These are phyloP conservation scores for Chrysopogon serrulatus DNA, from an alignment of 176 grass and related monocot genomes.

Conservation along the genomic window DNA sequence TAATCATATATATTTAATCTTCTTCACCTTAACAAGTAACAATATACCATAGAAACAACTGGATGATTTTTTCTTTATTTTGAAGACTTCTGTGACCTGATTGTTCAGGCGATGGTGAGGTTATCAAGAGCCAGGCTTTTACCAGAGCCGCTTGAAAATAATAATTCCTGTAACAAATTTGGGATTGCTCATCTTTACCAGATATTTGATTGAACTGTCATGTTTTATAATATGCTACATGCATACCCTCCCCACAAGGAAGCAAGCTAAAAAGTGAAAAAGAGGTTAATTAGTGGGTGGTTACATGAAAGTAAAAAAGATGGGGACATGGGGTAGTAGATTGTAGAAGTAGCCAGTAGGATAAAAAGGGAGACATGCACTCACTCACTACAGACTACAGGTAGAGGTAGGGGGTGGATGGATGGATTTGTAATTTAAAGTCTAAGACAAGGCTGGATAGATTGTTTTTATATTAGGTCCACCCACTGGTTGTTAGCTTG, in stretches of 20 bases:
- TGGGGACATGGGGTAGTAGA: slow-evolving; percentile 3
- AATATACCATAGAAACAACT: not conserved
- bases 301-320: slow-evolving; percentile 39
- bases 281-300: slow-evolving; percentile 41
- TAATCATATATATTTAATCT: not conserved
- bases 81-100: not conserved
- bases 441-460: slow-evolving; percentile 42
- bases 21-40: not conserved
- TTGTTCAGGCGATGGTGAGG: not conserved
- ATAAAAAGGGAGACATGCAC: slow-evolving; percentile 35
- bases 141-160: not conserved
- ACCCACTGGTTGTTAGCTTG: slow-evolving; percentile 55
- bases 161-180: not conserved
- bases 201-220: not conserved
- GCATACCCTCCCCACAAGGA: not conserved
- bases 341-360: slow-evolving; percentile 31
- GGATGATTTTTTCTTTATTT: not conserved
- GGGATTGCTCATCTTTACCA: not conserved
- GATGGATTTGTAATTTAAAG: slow-evolving; percentile 39
- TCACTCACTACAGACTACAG: not conserved
- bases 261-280: slow-evolving; percentile 28
- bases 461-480: slow-evolving; percentile 39
- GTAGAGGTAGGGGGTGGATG: slow-evolving; percentile 12
- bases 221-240: slow-evolving; percentile 17
- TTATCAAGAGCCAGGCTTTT: not conserved